A percentile compares a stretch with the other conserved stretches of the same genome.
phyloP scores from a whole-genome alignment of 2,329 filamentous ascomycete genomes.

The Orbilia javanica region DNA sequence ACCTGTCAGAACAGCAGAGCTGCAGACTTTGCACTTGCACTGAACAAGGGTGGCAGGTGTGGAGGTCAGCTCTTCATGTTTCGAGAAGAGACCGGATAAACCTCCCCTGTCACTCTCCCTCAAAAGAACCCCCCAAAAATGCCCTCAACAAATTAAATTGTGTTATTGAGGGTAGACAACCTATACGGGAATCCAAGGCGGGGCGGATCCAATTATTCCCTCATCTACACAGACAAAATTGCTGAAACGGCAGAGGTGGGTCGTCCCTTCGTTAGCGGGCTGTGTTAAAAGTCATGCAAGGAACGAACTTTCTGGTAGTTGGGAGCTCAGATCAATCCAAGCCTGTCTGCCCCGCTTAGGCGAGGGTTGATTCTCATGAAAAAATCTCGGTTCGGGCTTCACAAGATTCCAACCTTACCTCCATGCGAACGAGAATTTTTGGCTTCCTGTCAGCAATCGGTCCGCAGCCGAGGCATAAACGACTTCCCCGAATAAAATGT shows the following conservation, averaged over 20 bases:
- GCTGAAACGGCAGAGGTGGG: conserved; percentile 58
- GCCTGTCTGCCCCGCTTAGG: conserved; percentile 48
- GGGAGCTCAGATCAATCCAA: conserved; percentile 53
- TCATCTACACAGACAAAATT: conserved; percentile 36
- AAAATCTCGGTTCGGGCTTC: conserved; percentile 47
- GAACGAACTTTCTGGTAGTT: conserved; percentile 46
- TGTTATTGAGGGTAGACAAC: conserved; percentile 40
- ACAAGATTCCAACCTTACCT: conserved; percentile 26
- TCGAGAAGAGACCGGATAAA: conserved; percentile 60
- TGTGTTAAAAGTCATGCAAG: conserved; percentile 57
- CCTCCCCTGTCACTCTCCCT: conserved; percentile 49
- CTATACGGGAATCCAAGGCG: conserved; percentile 50
- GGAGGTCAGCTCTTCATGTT: conserved; percentile 58
- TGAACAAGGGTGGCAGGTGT: conserved; percentile 50
- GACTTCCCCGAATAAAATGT: conserved; percentile 31
- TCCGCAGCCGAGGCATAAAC: conserved; percentile 39
- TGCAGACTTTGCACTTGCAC: conserved; percentile 52
- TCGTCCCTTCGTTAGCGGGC: conserved; percentile 46
- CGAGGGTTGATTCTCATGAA: conserved; percentile 40
- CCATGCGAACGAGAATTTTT: conserved; percentile 45
- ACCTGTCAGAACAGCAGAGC: conserved; percentile 52
- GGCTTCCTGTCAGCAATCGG: conserved; percentile 17
- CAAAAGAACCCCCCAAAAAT: conserved; percentile 49
- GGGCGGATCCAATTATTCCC: conserved; percentile 57
- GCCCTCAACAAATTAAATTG: conserved; percentile 54